A percentile compares a stretch with the other conserved stretches of the same genome.
Conservation (phyloP, 1,284 basidiomycete genomes). For the Heterobasidion irregulare region DNA sequence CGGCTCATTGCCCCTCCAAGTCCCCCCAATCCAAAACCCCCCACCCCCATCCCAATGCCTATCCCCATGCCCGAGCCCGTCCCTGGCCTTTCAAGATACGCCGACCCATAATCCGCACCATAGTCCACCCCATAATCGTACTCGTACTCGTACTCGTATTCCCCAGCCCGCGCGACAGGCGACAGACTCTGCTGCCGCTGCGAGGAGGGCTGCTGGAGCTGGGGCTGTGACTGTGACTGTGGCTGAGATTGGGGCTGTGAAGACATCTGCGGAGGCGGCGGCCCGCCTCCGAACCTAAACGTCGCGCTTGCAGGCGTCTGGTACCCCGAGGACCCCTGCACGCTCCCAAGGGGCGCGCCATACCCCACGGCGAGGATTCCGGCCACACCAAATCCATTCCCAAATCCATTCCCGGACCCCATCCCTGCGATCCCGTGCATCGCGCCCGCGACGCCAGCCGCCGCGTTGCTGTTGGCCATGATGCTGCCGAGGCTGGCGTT, state of each 20-base stretch:
- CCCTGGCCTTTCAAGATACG: neutral
- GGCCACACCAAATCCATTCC: too few species aligned
- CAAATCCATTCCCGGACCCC: too few species aligned
- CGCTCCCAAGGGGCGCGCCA: too few species aligned
- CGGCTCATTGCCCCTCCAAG: slow-evolving; percentile 20
- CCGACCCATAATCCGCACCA: neutral
- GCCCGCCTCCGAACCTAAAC: neutral
- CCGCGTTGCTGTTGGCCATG: slow-evolving; percentile 1
- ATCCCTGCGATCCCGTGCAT: too few species aligned
- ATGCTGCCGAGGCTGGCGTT: slow-evolving; percentile 1
- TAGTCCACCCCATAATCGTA: too few species aligned
- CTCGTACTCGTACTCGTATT: neutral
- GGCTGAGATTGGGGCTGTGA: neutral
- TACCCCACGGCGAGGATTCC: neutral
- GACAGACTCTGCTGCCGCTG: too few species aligned
- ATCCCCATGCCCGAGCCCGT: neutral
- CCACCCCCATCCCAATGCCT: neutral
- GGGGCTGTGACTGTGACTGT: too few species aligned
- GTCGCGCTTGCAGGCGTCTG: neutral
- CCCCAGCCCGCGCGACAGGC: too few species aligned
- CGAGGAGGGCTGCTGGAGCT: too few species aligned
- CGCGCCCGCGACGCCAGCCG: neutral
- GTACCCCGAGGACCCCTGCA: neutral
- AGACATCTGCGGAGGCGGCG: neutral
- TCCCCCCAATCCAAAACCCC: neutral